Conservation (phyloP, 2,329 filamentous ascomycete genomes). For the Metarhizium album region DNA sequence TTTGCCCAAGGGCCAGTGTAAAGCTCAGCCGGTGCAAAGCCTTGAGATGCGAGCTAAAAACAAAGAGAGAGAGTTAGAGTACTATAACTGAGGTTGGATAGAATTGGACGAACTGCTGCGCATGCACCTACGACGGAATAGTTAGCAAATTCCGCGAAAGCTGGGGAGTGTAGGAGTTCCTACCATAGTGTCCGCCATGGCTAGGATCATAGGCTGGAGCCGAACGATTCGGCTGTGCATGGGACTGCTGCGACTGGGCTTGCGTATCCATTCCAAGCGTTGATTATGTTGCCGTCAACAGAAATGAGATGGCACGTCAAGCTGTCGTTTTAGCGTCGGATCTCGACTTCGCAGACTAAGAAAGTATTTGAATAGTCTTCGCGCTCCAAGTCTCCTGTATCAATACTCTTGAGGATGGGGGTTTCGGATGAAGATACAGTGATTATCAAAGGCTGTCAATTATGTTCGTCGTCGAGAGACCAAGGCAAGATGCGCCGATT, state of each 20-base stretch:
- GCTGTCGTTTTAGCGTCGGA: neutral
- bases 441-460: neutral
- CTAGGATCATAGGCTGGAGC: constrained; percentile 61
- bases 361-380: neutral
- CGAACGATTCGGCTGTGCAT: constrained; percentile 46
- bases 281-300: neutral
- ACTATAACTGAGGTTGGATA: neutral
- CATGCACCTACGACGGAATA: constrained; percentile 31
- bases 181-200: constrained; percentile 71
- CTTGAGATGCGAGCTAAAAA: constrained; percentile 67
- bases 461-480: neutral
- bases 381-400: neutral
- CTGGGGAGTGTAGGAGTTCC: constrained; percentile 16
- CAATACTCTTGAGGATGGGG: neutral
- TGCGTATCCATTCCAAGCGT: constrained; percentile 26
- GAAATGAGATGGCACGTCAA: neutral
- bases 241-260: constrained; percentile 38
- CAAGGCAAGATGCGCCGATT: neutral
- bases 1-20: constrained; percentile 96
- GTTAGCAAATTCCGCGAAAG: constrained; percentile 3
- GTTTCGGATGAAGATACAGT: neutral
- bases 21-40: constrained; percentile 83
- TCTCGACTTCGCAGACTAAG: neutral
- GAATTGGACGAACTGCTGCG: constrained; percentile 26
- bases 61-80: constrained; percentile 18